A percentile compares a stretch with the other conserved stretches of the same genome.
These are phyloP conservation scores for Pyropia yezoensis DNA, from an alignment of 23 red algal genomes.

Conservation along the genomic window DNA sequence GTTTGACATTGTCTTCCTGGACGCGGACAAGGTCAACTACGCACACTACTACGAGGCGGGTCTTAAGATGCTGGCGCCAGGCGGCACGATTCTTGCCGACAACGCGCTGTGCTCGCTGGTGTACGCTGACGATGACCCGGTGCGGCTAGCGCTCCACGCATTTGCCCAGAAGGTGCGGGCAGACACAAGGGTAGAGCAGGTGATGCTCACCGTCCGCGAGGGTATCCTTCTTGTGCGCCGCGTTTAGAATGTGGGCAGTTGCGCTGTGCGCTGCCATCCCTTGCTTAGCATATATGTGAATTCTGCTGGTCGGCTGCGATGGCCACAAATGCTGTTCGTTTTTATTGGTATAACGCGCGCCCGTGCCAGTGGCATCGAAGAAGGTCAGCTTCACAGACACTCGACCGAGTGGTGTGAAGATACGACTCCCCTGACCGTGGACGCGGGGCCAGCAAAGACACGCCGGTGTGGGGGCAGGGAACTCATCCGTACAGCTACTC, in stretches of 20 bases:
- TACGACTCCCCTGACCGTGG: no score
- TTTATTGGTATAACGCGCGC: no score
- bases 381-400: no score
- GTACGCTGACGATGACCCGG: slow-evolving; percentile 57
- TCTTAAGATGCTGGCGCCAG: slow-evolving; percentile 40
- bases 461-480: no score
- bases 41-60: slow-evolving; percentile 67
- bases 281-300: no score
- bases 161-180: slow-evolving; percentile 59
- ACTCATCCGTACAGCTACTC: no score
- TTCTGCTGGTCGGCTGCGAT: no score
- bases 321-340: no score
- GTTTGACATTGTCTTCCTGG: slow-evolving; percentile 91
- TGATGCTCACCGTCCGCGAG: slow-evolving; percentile 72
- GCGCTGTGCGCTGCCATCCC: no score
- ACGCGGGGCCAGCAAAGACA: no score
- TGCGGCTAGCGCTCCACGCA: slow-evolving; percentile 40
- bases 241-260: neutral
- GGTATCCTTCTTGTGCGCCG: slow-evolving; percentile 52
- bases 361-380: no score
- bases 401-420: no score
- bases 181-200: slow-evolving; percentile 57
- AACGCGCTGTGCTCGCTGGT: slow-evolving; percentile 65
- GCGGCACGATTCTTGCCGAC: slow-evolving; percentile 58
- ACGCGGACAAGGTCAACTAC: slow-evolving; percentile 85